Percentiles rank a stretch among this genome's conserved stretches.
Conservation (phyloP, 441 rosid species). For the Biscutella auriculata region DNA sequence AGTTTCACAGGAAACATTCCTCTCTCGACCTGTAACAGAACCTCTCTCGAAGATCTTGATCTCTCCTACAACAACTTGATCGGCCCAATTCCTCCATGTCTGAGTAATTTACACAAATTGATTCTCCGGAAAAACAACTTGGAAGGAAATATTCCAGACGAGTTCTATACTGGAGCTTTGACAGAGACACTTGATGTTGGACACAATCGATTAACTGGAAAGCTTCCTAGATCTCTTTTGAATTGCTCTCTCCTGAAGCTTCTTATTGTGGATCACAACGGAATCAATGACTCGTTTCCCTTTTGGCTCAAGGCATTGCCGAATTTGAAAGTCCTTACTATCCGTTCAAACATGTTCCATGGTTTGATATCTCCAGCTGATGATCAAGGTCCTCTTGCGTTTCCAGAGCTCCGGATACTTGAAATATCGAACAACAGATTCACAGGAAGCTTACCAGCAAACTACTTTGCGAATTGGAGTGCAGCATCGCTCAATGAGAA, state of each 20-base stretch:
- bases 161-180: slow-evolving; percentile 4
- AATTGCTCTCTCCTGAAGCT: slow-evolving; percentile 29
- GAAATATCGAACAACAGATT: slow-evolving; percentile 28
- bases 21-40: slow-evolving; percentile 23
- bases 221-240: slow-evolving; percentile 31
- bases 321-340: slow-evolving; percentile 28
- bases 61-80: slow-evolving; percentile 15
- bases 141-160: slow-evolving; percentile 19
- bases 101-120: slow-evolving; percentile 8
- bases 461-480: slow-evolving; percentile 23
- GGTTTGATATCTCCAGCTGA: slow-evolving; percentile 24
- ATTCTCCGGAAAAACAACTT: slow-evolving; percentile 37
- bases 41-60: slow-evolving; percentile 4
- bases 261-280: slow-evolving; percentile 32
- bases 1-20: slow-evolving; percentile 22
- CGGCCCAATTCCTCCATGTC: slow-evolving; percentile 4
- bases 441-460: neutral
- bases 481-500: slow-evolving; percentile 18
- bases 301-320: slow-evolving; percentile 29
- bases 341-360: slow-evolving; percentile 31
- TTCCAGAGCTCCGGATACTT: slow-evolving; percentile 45
- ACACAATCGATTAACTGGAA: slow-evolving; percentile 24
- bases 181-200: slow-evolving; percentile 35
- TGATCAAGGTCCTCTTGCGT: neutral
- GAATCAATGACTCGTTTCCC: slow-evolving; percentile 33